Percentiles rank a stretch among this genome's conserved stretches.
phyloP scores from a whole-genome alignment of 768 basidiomycete genomes.

The Mycena belliarum region DNA sequence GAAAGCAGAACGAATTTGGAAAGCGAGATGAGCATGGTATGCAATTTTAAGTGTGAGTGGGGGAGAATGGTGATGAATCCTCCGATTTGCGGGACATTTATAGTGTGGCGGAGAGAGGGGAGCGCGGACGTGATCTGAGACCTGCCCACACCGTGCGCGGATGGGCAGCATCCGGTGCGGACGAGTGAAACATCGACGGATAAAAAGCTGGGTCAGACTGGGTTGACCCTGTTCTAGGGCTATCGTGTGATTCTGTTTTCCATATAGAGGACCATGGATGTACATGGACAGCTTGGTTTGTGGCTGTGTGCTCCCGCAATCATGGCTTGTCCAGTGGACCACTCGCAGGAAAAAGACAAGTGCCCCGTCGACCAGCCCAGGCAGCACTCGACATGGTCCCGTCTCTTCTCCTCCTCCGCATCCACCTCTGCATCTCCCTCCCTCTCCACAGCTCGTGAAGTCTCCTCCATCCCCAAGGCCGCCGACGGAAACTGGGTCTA shows the following conservation, averaged over 20 bases:
- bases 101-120: neutral
- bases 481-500: constrained; percentile 89
- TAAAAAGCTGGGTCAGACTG: neutral
- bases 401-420: constrained; percentile 36
- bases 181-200: neutral
- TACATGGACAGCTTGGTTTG: too few relatives aligned
- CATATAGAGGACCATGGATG: too few relatives aligned
- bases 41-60: neutral
- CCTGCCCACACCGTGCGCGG: neutral
- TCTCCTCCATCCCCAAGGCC: constrained; percentile 84
- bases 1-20: neutral
- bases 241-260: too few relatives aligned
- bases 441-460: constrained; percentile 74
- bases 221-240: too few relatives aligned
- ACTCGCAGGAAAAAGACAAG: constrained; percentile 19
- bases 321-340: constrained; percentile 21
- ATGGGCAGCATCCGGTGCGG: neutral
- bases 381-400: constrained; percentile 42
- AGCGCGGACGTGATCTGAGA: neutral
- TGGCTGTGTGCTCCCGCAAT: neutral
- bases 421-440: constrained; percentile 23
- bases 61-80: neutral
- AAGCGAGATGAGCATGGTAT: constrained; percentile 1
- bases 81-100: neutral
- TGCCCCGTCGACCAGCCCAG: constrained; percentile 46